These are phyloP conservation scores for Sporothrix brasiliensis DNA, from an alignment of 2,329 filamentous ascomycete genomes.

Conservation along the genomic window DNA sequence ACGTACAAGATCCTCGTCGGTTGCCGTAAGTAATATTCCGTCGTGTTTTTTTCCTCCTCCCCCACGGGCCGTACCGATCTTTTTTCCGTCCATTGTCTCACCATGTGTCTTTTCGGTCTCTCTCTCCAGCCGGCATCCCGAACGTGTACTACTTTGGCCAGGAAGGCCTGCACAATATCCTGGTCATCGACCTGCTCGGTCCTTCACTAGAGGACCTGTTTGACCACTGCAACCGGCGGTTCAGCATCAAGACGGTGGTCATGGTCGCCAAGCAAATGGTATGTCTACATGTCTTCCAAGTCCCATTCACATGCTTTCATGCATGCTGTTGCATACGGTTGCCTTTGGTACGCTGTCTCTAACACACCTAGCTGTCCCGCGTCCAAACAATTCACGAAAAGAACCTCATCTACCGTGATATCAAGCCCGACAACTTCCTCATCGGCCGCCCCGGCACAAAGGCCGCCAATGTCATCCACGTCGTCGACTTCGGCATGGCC, in stretches of 20 bases:
- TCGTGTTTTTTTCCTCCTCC: not conserved
- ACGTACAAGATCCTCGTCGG: conserved; percentile 99
- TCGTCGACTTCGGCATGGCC: conserved; percentile 99
- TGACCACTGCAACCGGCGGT: conserved; percentile 93
- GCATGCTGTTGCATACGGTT: too few relatives aligned
- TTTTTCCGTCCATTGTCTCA: conserved; percentile 2
- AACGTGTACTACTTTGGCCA: conserved; percentile 99
- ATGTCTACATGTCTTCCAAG: conserved; percentile 27
- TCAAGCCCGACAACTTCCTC: conserved; percentile 99
- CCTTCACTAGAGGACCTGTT: conserved; percentile 96
- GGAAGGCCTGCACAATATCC: conserved; percentile 96
- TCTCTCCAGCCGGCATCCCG: conserved; percentile 79
- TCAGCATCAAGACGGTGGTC: conserved; percentile 95
- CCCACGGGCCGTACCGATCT: not conserved
- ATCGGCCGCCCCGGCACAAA: conserved; percentile 92
- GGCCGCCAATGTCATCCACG: conserved; percentile 95
- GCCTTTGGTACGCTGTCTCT: not conserved
- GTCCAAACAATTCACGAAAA: conserved; percentile 96
- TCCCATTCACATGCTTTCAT: too few relatives aligned
- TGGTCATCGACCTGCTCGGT: conserved; percentile 94
- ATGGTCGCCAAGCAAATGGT: conserved; percentile 99
- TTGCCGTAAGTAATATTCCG: conserved; percentile 76
- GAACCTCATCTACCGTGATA: conserved; percentile 98
- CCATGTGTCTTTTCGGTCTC: conserved; percentile 38
- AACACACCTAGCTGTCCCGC: conserved; percentile 68